Conservation (phyloP, 768 basidiomycete species). For the Kwoniella shandongensis region DNA sequence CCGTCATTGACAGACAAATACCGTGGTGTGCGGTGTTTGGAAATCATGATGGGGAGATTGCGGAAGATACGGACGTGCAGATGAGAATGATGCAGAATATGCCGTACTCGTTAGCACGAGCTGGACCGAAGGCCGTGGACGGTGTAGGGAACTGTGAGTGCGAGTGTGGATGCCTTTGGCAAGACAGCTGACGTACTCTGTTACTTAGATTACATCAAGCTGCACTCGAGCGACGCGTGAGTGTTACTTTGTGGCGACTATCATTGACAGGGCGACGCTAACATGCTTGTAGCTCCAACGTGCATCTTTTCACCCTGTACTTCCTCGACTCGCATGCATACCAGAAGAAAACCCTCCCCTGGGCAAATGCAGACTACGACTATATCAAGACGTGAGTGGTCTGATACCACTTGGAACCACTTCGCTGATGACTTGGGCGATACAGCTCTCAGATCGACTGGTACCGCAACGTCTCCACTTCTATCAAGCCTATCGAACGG, state of each 20-base stretch:
- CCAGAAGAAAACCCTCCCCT: slow-evolving; percentile 59
- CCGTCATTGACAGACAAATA: slow-evolving; percentile 70
- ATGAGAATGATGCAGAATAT: slow-evolving; percentile 67
- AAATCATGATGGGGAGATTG: slow-evolving; percentile 70
- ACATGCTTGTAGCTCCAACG: slow-evolving; percentile 64
- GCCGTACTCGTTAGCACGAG: slow-evolving; percentile 79
- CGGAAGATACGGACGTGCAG: slow-evolving; percentile 62
- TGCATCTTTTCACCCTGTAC: slow-evolving; percentile 84
- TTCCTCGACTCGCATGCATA: slow-evolving; percentile 79
- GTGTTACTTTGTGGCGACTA: slow-evolving; percentile 54
- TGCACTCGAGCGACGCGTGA: slow-evolving; percentile 78
- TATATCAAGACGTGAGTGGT: slow-evolving; percentile 68
- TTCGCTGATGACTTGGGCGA: not conserved
- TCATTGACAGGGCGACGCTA: not conserved
- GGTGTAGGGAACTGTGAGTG: slow-evolving; percentile 76
- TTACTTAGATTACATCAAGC: slow-evolving; percentile 68
- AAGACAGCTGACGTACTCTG: not conserved
- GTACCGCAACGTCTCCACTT: slow-evolving; percentile 79
- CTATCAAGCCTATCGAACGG: slow-evolving; percentile 70
- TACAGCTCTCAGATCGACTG: slow-evolving; percentile 77
- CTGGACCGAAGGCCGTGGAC: slow-evolving; percentile 78
- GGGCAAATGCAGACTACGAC: slow-evolving; percentile 74
- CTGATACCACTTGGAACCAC: not conserved
- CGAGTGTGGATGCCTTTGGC: too few species aligned
- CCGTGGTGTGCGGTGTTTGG: slow-evolving; percentile 94